Evolutionary conservation across 1,284 basidiomycete genomes (phyloP), one percentile per base, ranked within the genome.

Genomic region (Naganishia liquefaciens): DNA sequence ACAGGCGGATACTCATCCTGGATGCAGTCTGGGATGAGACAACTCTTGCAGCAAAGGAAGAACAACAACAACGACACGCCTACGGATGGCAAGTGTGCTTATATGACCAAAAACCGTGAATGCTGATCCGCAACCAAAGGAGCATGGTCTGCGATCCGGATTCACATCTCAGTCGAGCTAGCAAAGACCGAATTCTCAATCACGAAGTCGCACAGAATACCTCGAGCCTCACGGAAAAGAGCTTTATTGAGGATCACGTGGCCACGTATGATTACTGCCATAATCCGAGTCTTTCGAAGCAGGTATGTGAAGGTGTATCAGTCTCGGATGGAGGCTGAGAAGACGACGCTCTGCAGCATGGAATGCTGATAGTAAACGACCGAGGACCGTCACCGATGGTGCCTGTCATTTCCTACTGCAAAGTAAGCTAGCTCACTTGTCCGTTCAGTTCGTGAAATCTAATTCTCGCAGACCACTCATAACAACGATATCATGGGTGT

Each of bases 241-340:
- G 28, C n/a, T 78, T 77, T 62, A 72, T 78, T 17, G 72, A 67
- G 53, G 74, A 78, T 61, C 72, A 72, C 52, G 69, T 71, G 46
- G 67, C 65, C 54, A 68, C 64, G 25, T 68, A 65, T 17, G 75
- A 78, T 57, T 72, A 71, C 39, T 78, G 76, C 64, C 68, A 70
- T 28, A 76, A 78, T 63, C 71, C 75, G 0, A 70, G 74, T 11
- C 30, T 78, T 46, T 70, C 74, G 49, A 60, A 67, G 4, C 51
- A 72, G 43, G 74, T 75, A 50, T 68, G 72, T 19, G 5, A 21
- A 19, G n/a, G n/a, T 23, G 19, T 21, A 10, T 47, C 21, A 47
- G 46, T 4, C 33, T 13, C 33, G 33, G 6, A 37, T 9, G 13
- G 33, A 37, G 15, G 15, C 11, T 7, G 17, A 37, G 13, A 39